Evolutionary conservation across 176 grass and related monocot species (phyloP).

Genomic region (Zea mays): DNA sequence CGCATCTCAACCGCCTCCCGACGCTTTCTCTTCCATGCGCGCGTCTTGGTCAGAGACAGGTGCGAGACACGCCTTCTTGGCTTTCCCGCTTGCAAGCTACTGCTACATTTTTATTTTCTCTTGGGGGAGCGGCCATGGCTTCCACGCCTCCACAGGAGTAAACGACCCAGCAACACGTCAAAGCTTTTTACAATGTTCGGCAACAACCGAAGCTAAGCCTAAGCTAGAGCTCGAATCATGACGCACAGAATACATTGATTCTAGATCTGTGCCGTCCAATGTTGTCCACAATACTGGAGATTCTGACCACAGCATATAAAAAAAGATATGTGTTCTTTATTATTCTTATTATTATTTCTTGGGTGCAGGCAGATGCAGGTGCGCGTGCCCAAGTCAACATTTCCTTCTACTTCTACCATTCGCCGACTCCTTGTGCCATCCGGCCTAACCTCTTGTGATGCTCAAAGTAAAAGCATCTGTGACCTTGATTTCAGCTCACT

Average conservation of each 20-base stretch:
- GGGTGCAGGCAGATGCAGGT: conserved; percentile 20
- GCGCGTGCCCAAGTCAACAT: conserved; percentile 32
- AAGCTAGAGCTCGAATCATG: background rate
- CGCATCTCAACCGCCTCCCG: background rate
- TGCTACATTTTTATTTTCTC: background rate
- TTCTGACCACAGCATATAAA: conserved; percentile 21
- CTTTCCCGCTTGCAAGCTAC: conserved; percentile 17
- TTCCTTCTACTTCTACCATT: conserved; percentile 7
- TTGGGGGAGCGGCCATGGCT: background rate
- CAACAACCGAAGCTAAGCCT: background rate
- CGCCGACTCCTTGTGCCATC: background rate
- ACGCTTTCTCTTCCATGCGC: background rate
- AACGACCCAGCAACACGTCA: background rate
- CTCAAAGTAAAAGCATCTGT: conserved; percentile 31
- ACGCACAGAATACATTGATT: background rate
- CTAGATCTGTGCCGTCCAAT: conserved; percentile 8
- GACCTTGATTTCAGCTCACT: conserved; percentile 23
- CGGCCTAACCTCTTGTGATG: conserved; percentile 26
- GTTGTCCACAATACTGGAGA: background rate
- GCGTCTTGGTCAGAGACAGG: conserved; percentile 22
- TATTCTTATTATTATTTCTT: background rate
- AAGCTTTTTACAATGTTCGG: background rate
- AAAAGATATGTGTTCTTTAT: background rate
- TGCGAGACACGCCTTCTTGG: conserved; percentile 16
- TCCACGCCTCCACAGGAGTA: background rate